Evolutionary conservation across 352 stramenopile species (phyloP), one percentile per base, ranked within the genome.

Genomic region (Poterioochromonas sp.): DNA sequence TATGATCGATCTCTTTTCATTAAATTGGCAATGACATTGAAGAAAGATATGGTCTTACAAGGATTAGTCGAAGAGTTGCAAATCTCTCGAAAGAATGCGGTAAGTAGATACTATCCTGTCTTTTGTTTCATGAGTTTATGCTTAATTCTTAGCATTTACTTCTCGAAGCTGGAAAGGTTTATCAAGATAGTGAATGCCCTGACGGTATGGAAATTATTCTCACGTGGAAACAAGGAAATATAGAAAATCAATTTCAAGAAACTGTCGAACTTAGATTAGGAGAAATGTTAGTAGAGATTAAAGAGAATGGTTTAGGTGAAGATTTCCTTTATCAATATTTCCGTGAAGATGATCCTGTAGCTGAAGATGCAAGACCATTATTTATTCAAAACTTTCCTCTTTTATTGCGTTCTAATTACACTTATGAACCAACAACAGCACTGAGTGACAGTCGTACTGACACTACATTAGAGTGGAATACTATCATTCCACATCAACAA

Each of bases 271-370:
- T 65, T 35, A 39, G 26, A 11, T 15, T 65, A 29, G 54, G 54
- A 32, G 54, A 65, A 39, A 39, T 15, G 11, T 32, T 35, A 12
- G 26, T 65, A 12, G 5, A 5, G n/a, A 65, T 65, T 65, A 12
- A 39, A 15, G n/a, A 65, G 8, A 32, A 32, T 32, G 54, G n/a
- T 15, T 35, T 65, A 39, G 8, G 5, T 39, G 8, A 32, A 32
- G 54, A 65, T 65, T 65, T 65, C 54, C 5, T 65, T 15, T 65
- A 65, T 65, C 54, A 65, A 39, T 65, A 35, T 32, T 39, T 65
- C 11, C 54, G 26, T 32, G 8, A 5, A 35, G 54, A 65, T 39
- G 54, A 65, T 35, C 54, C 54, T 65, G 54, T 65, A 11, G 12
- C 54, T 32, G 54, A 65, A 35, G n/a, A 32, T 39, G 54, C 8